Base-by-base conservation (phyloP, 2,329 filamentous ascomycete genomes). In the Didymella lethalis region DNA sequence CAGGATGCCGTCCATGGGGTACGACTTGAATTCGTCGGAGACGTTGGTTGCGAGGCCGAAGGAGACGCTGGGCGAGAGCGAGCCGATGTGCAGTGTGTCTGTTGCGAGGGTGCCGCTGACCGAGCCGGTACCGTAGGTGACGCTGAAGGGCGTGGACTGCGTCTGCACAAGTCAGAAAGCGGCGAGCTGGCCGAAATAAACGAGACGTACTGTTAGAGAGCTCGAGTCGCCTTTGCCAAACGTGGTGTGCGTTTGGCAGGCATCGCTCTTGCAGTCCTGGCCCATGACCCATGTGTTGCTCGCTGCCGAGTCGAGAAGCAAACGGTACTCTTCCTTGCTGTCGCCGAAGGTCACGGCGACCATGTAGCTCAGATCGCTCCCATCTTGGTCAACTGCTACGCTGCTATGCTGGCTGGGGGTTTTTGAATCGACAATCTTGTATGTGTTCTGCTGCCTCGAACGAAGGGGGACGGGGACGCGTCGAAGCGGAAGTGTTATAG, bases 1-100 rank as follows among this genome's bases (percentile, higher is more conserved):
- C 2, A 97, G 80, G 48, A 97, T 96, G 25, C 93, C 93, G 74
- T 97, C 93, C 76, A 96, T 93, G 1, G 91, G 90, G 68, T 94
- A 96, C 51, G 85, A 84, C 28, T 81, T 78, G 75, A 97, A 96
- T 63, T 95, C 88, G 50, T 86, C 78, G 0, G 91, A 92, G 2
- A 90, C 90, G 25, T 84, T 84, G 32, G 84, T 85, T 23, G 90
- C 91, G 59, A 93, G 78, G 4, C 93, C 93, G 69, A 97, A 91
- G 3, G 85, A 81, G 67, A 92, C 83, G 4, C 83, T 75, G 14
- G 92, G 72, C 41, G 82, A 84, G 62, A 93, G 81, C 16, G 86
- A 86, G 2, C 88, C 90, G 64, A 96, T 79, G 4, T 82, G 81
- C 23, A 95, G 72, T 0, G 81, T 87, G 69, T 97, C 93, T 10